Evolutionary conservation across 2,329 filamentous ascomycete genomes (phyloP).

Genomic region (Aspergillus ochraceus): DNA sequence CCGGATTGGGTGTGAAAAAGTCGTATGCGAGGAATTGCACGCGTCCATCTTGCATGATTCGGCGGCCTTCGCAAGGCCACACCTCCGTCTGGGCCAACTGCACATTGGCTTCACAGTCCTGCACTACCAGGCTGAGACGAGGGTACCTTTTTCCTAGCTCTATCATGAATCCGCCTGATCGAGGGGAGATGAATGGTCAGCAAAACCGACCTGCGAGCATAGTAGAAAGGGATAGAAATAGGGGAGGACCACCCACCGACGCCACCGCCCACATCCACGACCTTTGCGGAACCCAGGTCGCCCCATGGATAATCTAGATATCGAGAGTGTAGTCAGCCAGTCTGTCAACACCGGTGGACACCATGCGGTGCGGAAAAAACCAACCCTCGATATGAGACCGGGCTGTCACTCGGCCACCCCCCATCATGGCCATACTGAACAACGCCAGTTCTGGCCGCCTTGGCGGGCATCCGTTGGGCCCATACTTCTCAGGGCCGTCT

Average conservation of each 20-base stretch:
- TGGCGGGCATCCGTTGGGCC: too few relatives aligned
- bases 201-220: too few relatives aligned
- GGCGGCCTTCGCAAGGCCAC: slow-evolving; percentile 3
- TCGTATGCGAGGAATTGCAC: slow-evolving; percentile 6
- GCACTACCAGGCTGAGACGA: slow-evolving; percentile 3
- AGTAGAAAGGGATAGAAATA: slow-evolving; percentile 2
- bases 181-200: too few relatives aligned
- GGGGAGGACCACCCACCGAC: slow-evolving; percentile 4
- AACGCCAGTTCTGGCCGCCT: slow-evolving; percentile 7
- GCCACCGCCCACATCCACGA: slow-evolving; percentile 14
- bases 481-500: neutral
- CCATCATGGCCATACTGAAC: slow-evolving; percentile 11
- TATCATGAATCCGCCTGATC: too few relatives aligned
- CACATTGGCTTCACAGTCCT: slow-evolving; percentile 3
- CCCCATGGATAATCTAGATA: slow-evolving; percentile 8
- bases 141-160: slow-evolving; percentile 1
- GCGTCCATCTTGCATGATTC: neutral
- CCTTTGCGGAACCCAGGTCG: neutral
- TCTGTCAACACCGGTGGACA: too few relatives aligned
- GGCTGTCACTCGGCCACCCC: slow-evolving; percentile 8
- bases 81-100: neutral
- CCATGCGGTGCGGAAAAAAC: neutral
- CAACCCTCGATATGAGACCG: slow-evolving; percentile 8
- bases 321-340: too few relatives aligned
- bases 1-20: slow-evolving; percentile 10